Evolutionary conservation across 2,329 filamentous ascomycete species (phyloP).

Genomic region (Aspergillus intermedius): DNA sequence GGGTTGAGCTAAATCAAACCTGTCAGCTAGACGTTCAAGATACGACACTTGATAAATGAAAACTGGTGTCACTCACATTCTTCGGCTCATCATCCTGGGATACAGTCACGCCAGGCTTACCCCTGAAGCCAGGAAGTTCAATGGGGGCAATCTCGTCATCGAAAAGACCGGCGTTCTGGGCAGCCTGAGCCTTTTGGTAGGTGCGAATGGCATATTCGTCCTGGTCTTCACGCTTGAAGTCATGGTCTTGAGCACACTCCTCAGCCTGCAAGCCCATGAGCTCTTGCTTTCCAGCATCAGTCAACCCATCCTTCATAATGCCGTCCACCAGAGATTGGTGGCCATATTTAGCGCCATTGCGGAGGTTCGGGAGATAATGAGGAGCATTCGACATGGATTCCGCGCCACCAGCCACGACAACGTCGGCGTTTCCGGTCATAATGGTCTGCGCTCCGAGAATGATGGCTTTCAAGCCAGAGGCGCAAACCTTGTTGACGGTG

Average conservation of each 20-base stretch:
- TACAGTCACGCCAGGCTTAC: slow-evolving; percentile 76
- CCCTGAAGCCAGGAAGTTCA: slow-evolving; percentile 78
- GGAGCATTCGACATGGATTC: slow-evolving; percentile 99
- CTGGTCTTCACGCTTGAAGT: slow-evolving; percentile 74
- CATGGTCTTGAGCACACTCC: slow-evolving; percentile 81
- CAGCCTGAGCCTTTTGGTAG: slow-evolving; percentile 88
- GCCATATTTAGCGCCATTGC: slow-evolving; percentile 88
- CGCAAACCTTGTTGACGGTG: slow-evolving; percentile 98
- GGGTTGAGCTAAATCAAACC: slow-evolving; percentile 53
- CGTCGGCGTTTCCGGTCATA: slow-evolving; percentile 87
- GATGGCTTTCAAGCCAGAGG: slow-evolving; percentile 88
- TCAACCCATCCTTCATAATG: slow-evolving; percentile 88
- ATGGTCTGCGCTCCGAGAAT: slow-evolving; percentile 95
- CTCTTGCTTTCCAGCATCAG: slow-evolving; percentile 82
- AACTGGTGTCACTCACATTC: slow-evolving; percentile 52
- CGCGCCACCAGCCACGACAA: slow-evolving; percentile 87
- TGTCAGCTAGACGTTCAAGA: background rate
- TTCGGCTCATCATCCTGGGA: slow-evolving; percentile 92
- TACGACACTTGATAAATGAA: background rate
- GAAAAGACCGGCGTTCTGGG: slow-evolving; percentile 76
- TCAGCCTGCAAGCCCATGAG: slow-evolving; percentile 94
- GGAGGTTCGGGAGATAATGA: slow-evolving; percentile 85
- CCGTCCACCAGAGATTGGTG: slow-evolving; percentile 84
- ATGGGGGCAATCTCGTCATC: slow-evolving; percentile 80
- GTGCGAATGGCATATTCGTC: slow-evolving; percentile 93